Evolutionary conservation across 345 rosid genomes (phyloP).

Genomic region (Brassica napus): Da-Ae NC_063440.1:22562501-22563000

Average conservation of each 20-base stretch:
- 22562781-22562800: too few relatives aligned
- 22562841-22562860: background rate
- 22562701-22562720: too few relatives aligned
- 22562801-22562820: background rate
- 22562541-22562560: background rate
- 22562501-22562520: background rate
- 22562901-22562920: background rate
- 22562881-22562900: background rate
- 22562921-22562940: background rate
- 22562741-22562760: too few relatives aligned
- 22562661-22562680: too few relatives aligned
- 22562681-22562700: too few relatives aligned
- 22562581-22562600: background rate
- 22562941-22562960: background rate
- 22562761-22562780: too few relatives aligned
- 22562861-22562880: background rate
- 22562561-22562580: background rate
- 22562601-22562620: background rate
- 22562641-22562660: background rate
- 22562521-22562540: background rate
- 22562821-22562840: background rate
- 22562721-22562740: too few relatives aligned
- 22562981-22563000: background rate
- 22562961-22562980: background rate
- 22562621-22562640: background rate